These are phyloP conservation scores for Entomortierella parvispora DNA, from an alignment of 192 early-diverging fungal species.

Conservation along the genomic window DNA sequence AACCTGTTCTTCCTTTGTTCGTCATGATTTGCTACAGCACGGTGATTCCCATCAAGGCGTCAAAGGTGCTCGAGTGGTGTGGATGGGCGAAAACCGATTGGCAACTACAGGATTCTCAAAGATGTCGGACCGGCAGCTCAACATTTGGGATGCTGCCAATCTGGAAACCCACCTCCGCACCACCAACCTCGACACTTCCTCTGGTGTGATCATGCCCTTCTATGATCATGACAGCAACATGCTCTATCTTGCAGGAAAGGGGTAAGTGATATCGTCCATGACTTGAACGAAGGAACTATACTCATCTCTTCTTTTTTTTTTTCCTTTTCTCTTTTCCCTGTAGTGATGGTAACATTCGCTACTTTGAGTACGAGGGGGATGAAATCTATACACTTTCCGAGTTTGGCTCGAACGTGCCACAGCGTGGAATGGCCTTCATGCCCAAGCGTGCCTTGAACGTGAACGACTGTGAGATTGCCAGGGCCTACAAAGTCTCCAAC, in stretches of 20 bases:
- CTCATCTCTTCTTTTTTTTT: background rate
- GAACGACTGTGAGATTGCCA: conserved; percentile 88
- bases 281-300: no score
- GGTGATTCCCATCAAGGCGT: conserved; percentile 91
- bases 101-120: conserved; percentile 95
- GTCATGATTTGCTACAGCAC: conserved; percentile 58
- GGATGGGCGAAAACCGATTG: conserved; percentile 88
- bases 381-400: conserved; percentile 89
- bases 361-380: conserved; percentile 98
- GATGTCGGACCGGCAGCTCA: conserved; percentile 94
- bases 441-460: conserved; percentile 94
- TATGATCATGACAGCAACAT: conserved; percentile 92
- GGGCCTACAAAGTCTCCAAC: conserved; percentile 93
- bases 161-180: conserved; percentile 78
- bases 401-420: conserved; percentile 90
- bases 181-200: conserved; percentile 88
- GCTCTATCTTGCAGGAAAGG: conserved; percentile 96
- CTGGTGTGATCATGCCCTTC: conserved; percentile 97
- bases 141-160: conserved; percentile 84
- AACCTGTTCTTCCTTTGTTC: no score
- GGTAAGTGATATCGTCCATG: conserved; percentile 54
- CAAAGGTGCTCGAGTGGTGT: conserved; percentile 94
- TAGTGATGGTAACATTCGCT: conserved; percentile 98
- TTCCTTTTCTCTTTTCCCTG: background rate
- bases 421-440: conserved; percentile 93